Conservation (phyloP, 371 early-diverging fungal species). For the Fennellomyces sp. region DNA sequence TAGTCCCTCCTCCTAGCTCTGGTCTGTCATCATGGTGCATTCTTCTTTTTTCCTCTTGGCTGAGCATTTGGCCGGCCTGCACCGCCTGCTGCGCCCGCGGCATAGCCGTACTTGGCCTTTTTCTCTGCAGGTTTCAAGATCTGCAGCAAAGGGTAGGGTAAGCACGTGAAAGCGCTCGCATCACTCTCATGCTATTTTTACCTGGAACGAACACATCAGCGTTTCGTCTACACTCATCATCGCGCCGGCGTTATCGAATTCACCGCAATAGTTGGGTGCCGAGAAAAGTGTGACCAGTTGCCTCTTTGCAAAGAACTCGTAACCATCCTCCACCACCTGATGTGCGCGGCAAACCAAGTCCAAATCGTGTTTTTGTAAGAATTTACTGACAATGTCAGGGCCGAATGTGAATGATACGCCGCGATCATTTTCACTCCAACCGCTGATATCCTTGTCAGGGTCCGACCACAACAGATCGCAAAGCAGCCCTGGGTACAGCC, state of each 20-base stretch:
- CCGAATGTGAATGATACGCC: constrained; percentile 92
- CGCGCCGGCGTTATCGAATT: constrained; percentile 96
- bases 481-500: no score
- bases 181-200: constrained; percentile 17
- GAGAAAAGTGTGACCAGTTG: constrained; percentile 94
- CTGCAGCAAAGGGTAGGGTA: constrained; percentile 30
- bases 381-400: constrained; percentile 82
- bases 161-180: neutral
- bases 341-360: constrained; percentile 94
- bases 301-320: constrained; percentile 93
- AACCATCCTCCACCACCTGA: constrained; percentile 96
- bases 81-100: constrained; percentile 5
- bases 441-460: constrained; percentile 86
- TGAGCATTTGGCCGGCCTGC: neutral
- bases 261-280: constrained; percentile 96
- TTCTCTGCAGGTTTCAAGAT: constrained; percentile 80
- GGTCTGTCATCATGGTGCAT: neutral
- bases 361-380: constrained; percentile 92
- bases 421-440: constrained; percentile 92
- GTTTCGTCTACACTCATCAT: constrained; percentile 98
- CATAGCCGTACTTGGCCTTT: constrained; percentile 52
- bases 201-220: constrained; percentile 87
- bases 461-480: constrained; percentile 98
- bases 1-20: no score
- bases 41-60: constrained; percentile 3